Base-by-base conservation (phyloP, 139 green algal species). In the Chlorella sp. region DNA sequence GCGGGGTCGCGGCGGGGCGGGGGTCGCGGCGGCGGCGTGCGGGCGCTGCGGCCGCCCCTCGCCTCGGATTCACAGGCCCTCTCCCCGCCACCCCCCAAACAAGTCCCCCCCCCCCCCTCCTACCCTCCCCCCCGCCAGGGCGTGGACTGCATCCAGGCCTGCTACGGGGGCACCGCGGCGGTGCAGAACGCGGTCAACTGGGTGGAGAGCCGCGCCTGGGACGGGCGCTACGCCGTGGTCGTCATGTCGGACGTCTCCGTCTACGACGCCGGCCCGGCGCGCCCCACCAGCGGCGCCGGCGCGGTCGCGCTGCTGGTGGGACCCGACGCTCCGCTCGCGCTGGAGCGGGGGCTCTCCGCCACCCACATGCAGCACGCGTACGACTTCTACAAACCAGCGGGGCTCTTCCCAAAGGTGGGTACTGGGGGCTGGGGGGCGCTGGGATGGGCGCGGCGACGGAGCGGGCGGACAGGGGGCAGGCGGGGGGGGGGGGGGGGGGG, bases 221-320 rank as follows among this genome's bases (percentile, higher is more conserved):
- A 97, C 67, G 91, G 93, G 1, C 81, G 93, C 19, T 80, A 91
- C 31, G 94, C 90, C 4, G 66, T 97, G 42, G 93, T 95, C 51
- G 93, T 98, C 33, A 86, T 86, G 9, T 77, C 85, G 5, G 94
- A 98, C 80, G 82, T 91, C 19, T 88, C 92, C 6, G 36, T 92
- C 21, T 97, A 95, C 71, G 62, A 71, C 1, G 61, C 77, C 9
- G 77, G 88, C 81, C 82, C 82, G 5, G 87, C 89, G 1, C 45
- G 86, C 11, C 82, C 89, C 31, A 86, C 91, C 86, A 90, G 89
- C 36, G 93, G 93, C 41, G 84, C 84, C 17, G 93, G 93, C 23
- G 92, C 93, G 5, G 91, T 93, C 23, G 93, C 93, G 21, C 79
- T 98, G 75, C 89, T 98, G 63, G 78, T 98, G 27, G 93, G 93